Evolutionary conservation across 202 grass and related monocot species (phyloP).

Genomic region (Thinopyrum obtusiflorum): DNA sequence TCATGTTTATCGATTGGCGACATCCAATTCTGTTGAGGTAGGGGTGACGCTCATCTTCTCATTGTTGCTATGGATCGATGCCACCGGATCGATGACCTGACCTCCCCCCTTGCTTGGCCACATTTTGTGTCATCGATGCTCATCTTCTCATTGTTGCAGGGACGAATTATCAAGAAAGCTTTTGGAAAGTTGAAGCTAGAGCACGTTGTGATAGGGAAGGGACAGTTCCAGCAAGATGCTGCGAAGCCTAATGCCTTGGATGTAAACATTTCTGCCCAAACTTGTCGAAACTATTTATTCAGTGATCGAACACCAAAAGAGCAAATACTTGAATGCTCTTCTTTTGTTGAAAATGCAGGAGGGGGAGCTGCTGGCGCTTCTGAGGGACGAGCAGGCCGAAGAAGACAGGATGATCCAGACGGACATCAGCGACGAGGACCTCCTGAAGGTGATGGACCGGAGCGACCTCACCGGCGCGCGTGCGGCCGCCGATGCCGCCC

Average conservation of each 20-base stretch:
- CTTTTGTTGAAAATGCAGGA: slow-evolving; percentile 47
- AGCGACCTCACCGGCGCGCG: slow-evolving; percentile 44
- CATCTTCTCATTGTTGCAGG: slow-evolving; percentile 48
- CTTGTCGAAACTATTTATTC: neutral
- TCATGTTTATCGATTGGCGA: slow-evolving; percentile 90
- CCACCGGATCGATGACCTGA: neutral
- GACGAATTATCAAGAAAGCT: slow-evolving; percentile 82
- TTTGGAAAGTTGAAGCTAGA: slow-evolving; percentile 91
- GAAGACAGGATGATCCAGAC: slow-evolving; percentile 86
- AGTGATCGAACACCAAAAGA: neutral
- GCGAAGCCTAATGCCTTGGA: slow-evolving; percentile 62
- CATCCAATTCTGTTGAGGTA: slow-evolving; percentile 90
- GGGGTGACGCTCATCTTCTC: neutral
- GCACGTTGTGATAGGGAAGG: slow-evolving; percentile 91
- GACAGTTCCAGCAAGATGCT: slow-evolving; percentile 82
- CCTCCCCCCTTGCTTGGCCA: neutral
- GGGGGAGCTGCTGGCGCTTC: slow-evolving; percentile 64
- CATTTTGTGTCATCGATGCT: neutral
- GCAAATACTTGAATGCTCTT: neutral
- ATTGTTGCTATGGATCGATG: too few species aligned
- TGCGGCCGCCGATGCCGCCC: neutral
- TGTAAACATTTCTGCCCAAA: neutral
- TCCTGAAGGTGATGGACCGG: slow-evolving; percentile 69
- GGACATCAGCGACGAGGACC: slow-evolving; percentile 65
- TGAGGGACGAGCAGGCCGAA: slow-evolving; percentile 64